phyloP scores from a whole-genome alignment of 257 asterid genomes.

The Nicotiana noctiflora region DNA sequence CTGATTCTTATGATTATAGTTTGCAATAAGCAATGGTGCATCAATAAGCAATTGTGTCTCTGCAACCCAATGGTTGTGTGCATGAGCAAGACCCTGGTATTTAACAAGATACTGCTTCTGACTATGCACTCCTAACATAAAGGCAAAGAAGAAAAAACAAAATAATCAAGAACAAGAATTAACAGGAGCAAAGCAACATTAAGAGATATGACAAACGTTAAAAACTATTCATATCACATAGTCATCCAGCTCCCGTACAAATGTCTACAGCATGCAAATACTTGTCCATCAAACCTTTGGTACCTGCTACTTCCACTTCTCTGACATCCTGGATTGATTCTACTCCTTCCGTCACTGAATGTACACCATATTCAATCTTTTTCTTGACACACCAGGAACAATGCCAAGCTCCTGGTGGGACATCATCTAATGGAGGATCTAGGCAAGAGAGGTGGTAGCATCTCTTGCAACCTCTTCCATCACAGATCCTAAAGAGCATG shows the following conservation, averaged over 20 bases:
- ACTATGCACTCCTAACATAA: conserved; percentile 37
- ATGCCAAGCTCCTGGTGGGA: conserved; percentile 57
- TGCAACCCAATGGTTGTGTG: conserved; percentile 69
- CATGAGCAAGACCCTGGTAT: conserved; percentile 63
- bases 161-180: conserved; percentile 14
- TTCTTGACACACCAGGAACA: conserved; percentile 58
- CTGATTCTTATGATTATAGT: conserved; percentile 37
- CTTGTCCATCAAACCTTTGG: conserved; percentile 35
- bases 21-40: conserved; percentile 36
- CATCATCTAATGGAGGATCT: conserved; percentile 40
- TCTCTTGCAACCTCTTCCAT: conserved; percentile 50
- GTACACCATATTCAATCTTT: conserved; percentile 53
- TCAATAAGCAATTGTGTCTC: conserved; percentile 44
- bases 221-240: background rate
- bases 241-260: background rate
- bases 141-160: conserved; percentile 12
- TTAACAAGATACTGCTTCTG: conserved; percentile 75
- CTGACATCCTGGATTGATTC: conserved; percentile 58
- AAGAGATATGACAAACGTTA: background rate
- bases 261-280: background rate
- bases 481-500: conserved; percentile 47
- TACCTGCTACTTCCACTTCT: conserved; percentile 50
- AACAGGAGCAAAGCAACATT: background rate
- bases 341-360: conserved; percentile 57
- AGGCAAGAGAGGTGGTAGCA: conserved; percentile 48